Conservation (phyloP, 768 basidiomycete genomes). For the Candolleomyces aberdarensis region DNA sequence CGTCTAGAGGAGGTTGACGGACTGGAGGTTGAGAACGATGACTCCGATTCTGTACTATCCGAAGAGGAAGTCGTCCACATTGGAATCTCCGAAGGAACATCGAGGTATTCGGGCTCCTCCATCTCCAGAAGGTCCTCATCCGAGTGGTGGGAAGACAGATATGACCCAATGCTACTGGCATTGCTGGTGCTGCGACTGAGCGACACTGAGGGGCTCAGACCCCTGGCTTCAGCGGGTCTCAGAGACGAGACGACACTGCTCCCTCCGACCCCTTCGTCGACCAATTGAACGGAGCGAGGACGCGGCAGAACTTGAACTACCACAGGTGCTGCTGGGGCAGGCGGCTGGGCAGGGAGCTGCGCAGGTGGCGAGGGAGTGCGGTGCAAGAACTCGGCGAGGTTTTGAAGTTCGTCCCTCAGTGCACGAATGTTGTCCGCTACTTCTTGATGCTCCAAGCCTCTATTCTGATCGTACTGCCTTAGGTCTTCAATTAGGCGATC, state of each 20-base stretch:
- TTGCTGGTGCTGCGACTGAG: slow-evolving; percentile 37
- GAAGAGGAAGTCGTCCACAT: slow-evolving; percentile 2
- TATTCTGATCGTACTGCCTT: slow-evolving; percentile 46
- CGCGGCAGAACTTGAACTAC: slow-evolving; percentile 1
- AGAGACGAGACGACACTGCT: slow-evolving; percentile 36
- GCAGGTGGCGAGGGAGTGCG: slow-evolving; percentile 33
- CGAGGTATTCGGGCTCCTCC: slow-evolving; percentile 11
- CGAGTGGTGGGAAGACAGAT: slow-evolving; percentile 64
- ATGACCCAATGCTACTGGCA: slow-evolving; percentile 40
- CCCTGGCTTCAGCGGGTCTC: slow-evolving; percentile 21
- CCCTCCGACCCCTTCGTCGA: slow-evolving; percentile 45
- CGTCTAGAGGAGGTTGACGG: slow-evolving; percentile 29
- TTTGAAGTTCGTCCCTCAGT: slow-evolving; percentile 65
- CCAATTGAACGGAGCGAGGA: slow-evolving; percentile 14
- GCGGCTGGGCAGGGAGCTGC: neutral
- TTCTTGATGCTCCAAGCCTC: slow-evolving; percentile 63
- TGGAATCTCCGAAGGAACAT: neutral
- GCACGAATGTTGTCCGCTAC: slow-evolving; percentile 65
- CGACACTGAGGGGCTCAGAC: slow-evolving; percentile 23
- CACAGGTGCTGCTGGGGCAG: slow-evolving; percentile 4
- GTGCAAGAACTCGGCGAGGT: slow-evolving; percentile 56
- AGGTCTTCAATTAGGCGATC: slow-evolving; percentile 56
- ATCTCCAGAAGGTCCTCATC: slow-evolving; percentile 56
- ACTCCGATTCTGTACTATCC: neutral
- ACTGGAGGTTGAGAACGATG: slow-evolving; percentile 4